A percentile compares a stretch with the other conserved stretches of the same genome.
Evolutionary conservation across 352 stramenopile species (phyloP).

Genomic region (Globisporangium orthogonon): DNA sequence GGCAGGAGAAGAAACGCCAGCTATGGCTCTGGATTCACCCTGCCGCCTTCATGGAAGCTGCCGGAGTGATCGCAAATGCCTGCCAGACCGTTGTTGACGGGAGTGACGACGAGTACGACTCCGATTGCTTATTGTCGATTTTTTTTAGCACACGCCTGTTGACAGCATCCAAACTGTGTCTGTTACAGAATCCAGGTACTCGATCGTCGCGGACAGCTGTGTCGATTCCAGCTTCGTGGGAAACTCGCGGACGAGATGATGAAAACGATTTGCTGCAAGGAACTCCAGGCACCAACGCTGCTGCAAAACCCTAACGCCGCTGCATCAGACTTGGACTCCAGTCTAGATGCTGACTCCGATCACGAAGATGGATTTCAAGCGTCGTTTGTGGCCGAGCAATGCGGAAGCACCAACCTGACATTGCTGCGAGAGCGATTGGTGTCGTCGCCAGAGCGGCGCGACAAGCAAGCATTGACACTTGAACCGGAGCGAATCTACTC

Average conservation of each 20-base stretch:
- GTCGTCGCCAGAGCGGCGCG: background rate
- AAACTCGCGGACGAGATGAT: constrained; percentile 34
- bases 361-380: constrained; percentile 44
- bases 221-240: constrained; percentile 61
- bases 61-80: constrained; percentile 43
- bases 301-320: background rate
- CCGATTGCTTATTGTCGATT: background rate
- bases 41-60: constrained; percentile 66
- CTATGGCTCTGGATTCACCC: constrained; percentile 80
- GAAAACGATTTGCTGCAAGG: constrained; percentile 11
- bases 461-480: background rate
- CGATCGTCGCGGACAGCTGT: constrained; percentile 60
- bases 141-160: background rate
- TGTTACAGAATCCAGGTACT: constrained; percentile 41
- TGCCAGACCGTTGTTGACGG: constrained; percentile 41
- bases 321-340: constrained; percentile 4
- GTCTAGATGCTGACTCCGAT: constrained; percentile 28
- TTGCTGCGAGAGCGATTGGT: constrained; percentile 2
- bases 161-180: background rate
- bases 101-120: constrained; percentile 6
- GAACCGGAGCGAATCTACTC: constrained; percentile 18
- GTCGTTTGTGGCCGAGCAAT: constrained; percentile 5
- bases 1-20: constrained; percentile 46
- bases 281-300: background rate
- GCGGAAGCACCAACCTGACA: constrained; percentile 9